Base-by-base conservation (phyloP, 2,329 filamentous ascomycete genomes). In the Aspergillus jensenii region DNA sequence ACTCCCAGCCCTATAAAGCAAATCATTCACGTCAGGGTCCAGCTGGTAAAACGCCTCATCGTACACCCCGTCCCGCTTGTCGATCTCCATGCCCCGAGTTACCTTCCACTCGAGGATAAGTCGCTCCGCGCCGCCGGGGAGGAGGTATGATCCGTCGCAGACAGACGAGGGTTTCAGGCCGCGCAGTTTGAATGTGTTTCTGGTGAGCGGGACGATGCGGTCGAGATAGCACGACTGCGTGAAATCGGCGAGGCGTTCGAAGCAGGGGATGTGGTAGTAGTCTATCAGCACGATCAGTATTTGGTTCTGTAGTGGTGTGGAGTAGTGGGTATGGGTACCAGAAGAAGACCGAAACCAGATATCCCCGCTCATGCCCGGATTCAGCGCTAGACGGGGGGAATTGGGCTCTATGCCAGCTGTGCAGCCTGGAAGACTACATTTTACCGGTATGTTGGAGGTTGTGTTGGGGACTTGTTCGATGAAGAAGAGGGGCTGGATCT, bases 211-310 rank as follows among this genome's bases (percentile, higher is more conserved):
- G n/a, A 48, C 33, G 25, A 58, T 27, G n/a, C 49, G 49, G 39
- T 58, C 43, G 7, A 58, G 49, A 44, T 52, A 58, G 17, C 37
- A 6, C 7, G 49, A 19, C 11, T 41, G 7, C 3, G 23, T 33
- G 14, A 58, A 49, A n/a, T 52, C 49, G 43, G 55, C 55, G 49
- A 58, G 43, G 35, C 12, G 37, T 9, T 52, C 49, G 31, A 58
- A 58, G 45, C 55, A 58, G 23, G 31, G 35, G 17, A 58, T 41
- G 25, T 58, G 55, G 55, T 52, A 58, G 49, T 52, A 58, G 37
- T 58, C 55, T 58, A 33, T 25, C 4, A 21, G 21, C 3, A 9
- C 5, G 7, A n/a, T 25, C 6, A 21, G 12, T 12, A 14, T 12
- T 6, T 21, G 21, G 21, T 8, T 43, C n/a, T 2, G 11, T 17